Conservation (phyloP, 2,329 filamentous ascomycete genomes). For the Ceratocystis papillata region DNA sequence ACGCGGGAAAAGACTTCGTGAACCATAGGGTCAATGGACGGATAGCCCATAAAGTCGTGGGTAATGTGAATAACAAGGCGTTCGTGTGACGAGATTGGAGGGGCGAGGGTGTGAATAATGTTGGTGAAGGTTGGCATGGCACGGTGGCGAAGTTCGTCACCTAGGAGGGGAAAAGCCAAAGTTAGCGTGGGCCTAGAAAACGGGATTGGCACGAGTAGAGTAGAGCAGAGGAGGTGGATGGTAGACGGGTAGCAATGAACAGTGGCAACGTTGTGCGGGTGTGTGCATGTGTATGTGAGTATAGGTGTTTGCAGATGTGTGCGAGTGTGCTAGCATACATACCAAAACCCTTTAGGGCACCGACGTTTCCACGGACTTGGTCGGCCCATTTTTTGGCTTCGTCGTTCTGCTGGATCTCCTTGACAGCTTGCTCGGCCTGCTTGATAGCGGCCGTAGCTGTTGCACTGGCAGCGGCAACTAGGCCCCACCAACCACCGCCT, state of each 20-base stretch:
- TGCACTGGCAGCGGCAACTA: constrained; percentile 46
- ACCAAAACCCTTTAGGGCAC: constrained; percentile 66
- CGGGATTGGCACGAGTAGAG: neutral
- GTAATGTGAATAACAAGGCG: constrained; percentile 94
- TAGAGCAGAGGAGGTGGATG: constrained; percentile 29
- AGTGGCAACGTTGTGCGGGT: no score
- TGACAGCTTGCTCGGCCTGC: constrained; percentile 84
- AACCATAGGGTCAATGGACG: constrained; percentile 83
- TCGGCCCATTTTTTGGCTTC: constrained; percentile 95
- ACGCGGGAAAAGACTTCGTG: constrained; percentile 86
- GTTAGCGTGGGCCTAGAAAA: neutral
- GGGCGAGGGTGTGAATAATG: constrained; percentile 87
- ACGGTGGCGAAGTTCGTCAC: constrained; percentile 73
- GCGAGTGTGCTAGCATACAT: constrained; percentile 38
- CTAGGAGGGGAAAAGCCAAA: constrained; percentile 37
- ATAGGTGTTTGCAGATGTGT: no score
- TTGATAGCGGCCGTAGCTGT: constrained; percentile 62
- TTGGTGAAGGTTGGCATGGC: constrained; percentile 91
- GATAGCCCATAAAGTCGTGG: constrained; percentile 89
- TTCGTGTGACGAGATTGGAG: constrained; percentile 93
- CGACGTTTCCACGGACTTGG: constrained; percentile 82
- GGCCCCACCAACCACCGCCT: constrained; percentile 78
- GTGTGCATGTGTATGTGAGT: no score
- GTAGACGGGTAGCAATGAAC: no score
- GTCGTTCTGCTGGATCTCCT: constrained; percentile 91